Evolutionary conservation across 805 yeast species (phyloP), one percentile per base, ranked within the genome.

Genomic region (Hanseniaspora meyeri): DNA sequence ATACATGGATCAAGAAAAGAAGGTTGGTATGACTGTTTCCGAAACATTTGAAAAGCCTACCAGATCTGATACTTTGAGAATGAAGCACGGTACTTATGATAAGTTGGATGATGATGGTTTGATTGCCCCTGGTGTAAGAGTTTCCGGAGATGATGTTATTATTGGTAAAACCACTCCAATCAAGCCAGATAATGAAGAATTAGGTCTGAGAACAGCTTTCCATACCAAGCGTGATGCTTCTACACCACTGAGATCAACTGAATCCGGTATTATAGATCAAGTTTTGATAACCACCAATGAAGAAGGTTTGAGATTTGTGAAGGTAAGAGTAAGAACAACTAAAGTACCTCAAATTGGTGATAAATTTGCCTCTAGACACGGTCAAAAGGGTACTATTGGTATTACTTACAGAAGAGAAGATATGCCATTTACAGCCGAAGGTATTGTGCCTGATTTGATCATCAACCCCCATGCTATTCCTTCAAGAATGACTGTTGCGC

Each of bases 401-500:
- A 93, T 93, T 61, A 93, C 98, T 0, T 93, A 91, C 69, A 81
- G 97, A 70, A 93, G 91, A 70, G 99, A 93, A 72, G 99, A 93
- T 70, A 91, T 93, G 97, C 99, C 98, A 32, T 93, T 93, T 70
- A 83, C 95, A 9, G 77, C 87, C 2, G 95, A 91, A 70, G 99
- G 99, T 70, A 72, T 91, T 68, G 97, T 91, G 40, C 99, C 99
- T 8, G 99, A 93, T 74, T 77, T 93, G 68, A 88, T 93, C 66
- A 93, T 93, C 69, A 93, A 93, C 71, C 99, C 99, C 2, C 99
- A 93, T 73, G 98, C 97, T 68, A 93, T 93, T 79, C 99, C 99
- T 63, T 93, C 99, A 58, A 97, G 99, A 80, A 93, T 93, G 99
- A 93, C 99, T 43, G 98, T 93, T 59, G 99, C 98, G 51, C 97